Evolutionary conservation across 2,329 filamentous ascomycete genomes (phyloP).

Genomic region (Penicillium sp.): DNA sequence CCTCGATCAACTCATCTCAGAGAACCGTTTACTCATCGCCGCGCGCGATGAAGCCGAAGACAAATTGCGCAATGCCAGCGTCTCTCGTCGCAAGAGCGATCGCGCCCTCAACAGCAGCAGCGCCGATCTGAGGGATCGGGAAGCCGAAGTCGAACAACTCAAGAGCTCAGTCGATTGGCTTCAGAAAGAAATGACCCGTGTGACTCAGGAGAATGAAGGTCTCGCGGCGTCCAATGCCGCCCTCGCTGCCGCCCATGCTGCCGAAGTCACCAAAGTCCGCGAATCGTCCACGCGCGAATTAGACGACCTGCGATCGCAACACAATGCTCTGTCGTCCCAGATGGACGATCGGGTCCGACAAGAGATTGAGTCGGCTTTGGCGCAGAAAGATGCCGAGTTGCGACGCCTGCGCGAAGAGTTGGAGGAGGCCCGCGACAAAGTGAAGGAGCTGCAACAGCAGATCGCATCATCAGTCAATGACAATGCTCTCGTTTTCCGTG

Average conservation of each 20-base stretch:
- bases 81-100: conserved; percentile 58
- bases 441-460: conserved; percentile 63
- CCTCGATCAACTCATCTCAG: conserved; percentile 81
- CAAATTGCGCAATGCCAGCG: conserved; percentile 59
- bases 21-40: conserved; percentile 80
- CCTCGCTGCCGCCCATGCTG: conserved; percentile 74
- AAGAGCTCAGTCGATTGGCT: conserved; percentile 78
- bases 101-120: conserved; percentile 67
- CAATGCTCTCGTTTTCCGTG: conserved; percentile 76
- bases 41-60: conserved; percentile 73
- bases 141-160: conserved; percentile 83
- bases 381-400: conserved; percentile 84
- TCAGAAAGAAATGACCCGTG: conserved; percentile 77
- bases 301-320: conserved; percentile 67
- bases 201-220: conserved; percentile 81
- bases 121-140: conserved; percentile 75
- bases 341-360: conserved; percentile 65
- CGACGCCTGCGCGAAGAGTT: conserved; percentile 76
- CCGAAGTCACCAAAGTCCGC: conserved; percentile 68
- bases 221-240: conserved; percentile 77
- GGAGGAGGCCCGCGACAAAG: conserved; percentile 67
- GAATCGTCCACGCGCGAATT: conserved; percentile 70
- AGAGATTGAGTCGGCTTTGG: conserved; percentile 68
- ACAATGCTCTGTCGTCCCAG: conserved; percentile 64
- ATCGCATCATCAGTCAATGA: conserved; percentile 64